Evolutionary conservation across 768 basidiomycete species (phyloP).

Genomic region (Trametes cubensis): DNA sequence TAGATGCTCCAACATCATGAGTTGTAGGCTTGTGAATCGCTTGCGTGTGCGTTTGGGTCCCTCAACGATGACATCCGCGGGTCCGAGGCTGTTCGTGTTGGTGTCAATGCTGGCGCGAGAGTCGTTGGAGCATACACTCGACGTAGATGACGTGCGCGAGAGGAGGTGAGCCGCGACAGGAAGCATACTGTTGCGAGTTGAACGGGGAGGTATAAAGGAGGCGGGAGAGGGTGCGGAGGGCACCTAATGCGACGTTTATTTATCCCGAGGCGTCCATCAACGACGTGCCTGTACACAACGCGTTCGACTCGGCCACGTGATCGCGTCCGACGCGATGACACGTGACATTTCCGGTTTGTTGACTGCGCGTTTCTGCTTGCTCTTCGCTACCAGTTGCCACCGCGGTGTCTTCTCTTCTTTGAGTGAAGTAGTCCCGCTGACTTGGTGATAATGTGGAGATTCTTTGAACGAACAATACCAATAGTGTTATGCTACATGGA

Average conservation of each 20-base stretch:
- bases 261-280: conserved; percentile 21
- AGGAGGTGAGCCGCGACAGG: conserved; percentile 32
- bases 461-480: not conserved
- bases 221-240: conserved; percentile 6
- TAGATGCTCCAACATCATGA: conserved; percentile 72
- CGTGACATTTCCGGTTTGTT: conserved; percentile 23
- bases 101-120: conserved; percentile 30
- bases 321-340: conserved; percentile 16
- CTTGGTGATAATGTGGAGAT: not conserved
- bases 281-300: conserved; percentile 21
- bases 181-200: not conserved
- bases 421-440: too few relatives aligned
- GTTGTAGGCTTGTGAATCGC: conserved; percentile 67
- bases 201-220: not conserved
- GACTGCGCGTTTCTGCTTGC: conserved; percentile 2
- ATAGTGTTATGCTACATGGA: not conserved
- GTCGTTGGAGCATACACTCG: conserved; percentile 59
- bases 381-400: not conserved
- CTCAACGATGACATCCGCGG: conserved; percentile 30
- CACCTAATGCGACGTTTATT: conserved; percentile 17
- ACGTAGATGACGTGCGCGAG: conserved; percentile 57
- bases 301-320: conserved; percentile 17
- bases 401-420: not conserved
- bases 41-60: conserved; percentile 57
- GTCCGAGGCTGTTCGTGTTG: conserved; percentile 34